Conservation (phyloP, 345 rosid genomes). For the Eucalyptus cloeziana region DNA sequence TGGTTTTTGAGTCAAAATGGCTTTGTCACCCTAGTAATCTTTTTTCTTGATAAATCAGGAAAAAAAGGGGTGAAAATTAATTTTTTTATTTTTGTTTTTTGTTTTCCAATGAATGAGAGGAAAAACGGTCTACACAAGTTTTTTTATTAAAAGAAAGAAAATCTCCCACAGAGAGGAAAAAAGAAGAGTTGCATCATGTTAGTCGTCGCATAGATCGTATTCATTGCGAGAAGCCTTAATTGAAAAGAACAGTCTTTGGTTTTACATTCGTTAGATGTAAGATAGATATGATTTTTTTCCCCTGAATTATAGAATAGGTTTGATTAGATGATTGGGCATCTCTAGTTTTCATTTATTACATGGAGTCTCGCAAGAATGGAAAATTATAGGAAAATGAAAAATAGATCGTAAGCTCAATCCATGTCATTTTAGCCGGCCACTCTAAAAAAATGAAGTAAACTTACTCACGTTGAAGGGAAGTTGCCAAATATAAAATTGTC, state of each 20-base stretch:
- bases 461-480: not conserved
- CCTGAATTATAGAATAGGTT: not conserved
- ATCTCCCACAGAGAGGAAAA: not conserved
- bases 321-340: not conserved
- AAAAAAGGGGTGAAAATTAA: not conserved
- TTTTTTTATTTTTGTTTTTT: not conserved
- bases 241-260: not conserved
- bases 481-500: not conserved
- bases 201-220: fast-evolving
- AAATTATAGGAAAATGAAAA: not conserved
- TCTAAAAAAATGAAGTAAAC: not conserved
- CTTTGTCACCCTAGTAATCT: not conserved
- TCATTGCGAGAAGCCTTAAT: not conserved
- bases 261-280: not conserved
- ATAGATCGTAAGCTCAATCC: not conserved
- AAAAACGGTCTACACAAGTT: fast-evolving
- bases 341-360: not conserved
- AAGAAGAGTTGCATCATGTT: not conserved
- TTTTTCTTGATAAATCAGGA: not conserved
- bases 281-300: not conserved
- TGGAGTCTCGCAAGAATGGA: not conserved
- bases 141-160: not conserved
- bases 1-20: not conserved
- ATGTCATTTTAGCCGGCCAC: not conserved
- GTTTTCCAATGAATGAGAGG: not conserved